phyloP scores from a whole-genome alignment of 495 filamentous ascomycete species.

The Podospora fimiseda region DNA sequence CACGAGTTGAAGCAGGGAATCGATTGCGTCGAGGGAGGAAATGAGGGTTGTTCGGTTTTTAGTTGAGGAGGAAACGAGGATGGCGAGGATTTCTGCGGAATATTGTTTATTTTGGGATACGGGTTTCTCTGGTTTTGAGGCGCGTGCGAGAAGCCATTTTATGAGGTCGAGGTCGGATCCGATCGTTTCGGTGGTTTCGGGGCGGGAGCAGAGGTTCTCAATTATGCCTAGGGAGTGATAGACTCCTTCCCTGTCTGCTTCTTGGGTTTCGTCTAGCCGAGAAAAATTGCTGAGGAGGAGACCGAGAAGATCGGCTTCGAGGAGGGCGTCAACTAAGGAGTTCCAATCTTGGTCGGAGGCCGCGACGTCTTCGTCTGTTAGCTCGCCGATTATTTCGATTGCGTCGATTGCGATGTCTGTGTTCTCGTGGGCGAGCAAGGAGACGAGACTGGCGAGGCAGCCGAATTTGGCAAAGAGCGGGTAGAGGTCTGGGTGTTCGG shows the following conservation, averaged over 20 bases:
- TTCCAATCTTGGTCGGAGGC: constrained; percentile 82
- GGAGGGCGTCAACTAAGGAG: constrained; percentile 68
- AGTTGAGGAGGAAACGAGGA: constrained; percentile 53
- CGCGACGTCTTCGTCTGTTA: constrained; percentile 90
- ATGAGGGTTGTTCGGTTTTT: constrained; percentile 66
- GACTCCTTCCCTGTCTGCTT: constrained; percentile 74
- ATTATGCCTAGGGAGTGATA: constrained; percentile 80
- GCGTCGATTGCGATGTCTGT: constrained; percentile 92
- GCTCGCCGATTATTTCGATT: constrained; percentile 83
- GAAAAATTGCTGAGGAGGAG: constrained; percentile 77
- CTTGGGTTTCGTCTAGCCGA: constrained; percentile 72
- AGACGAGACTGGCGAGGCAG: constrained; percentile 66
- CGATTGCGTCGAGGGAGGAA: constrained; percentile 64
- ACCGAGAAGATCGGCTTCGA: constrained; percentile 76
- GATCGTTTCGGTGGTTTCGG: constrained; percentile 59
- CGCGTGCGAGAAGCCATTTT: constrained; percentile 67
- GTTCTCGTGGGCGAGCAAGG: constrained; percentile 88
- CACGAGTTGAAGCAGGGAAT: constrained; percentile 74
- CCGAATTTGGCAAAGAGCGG: constrained; percentile 75
- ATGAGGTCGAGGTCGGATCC: constrained; percentile 60
- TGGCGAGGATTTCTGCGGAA: constrained; percentile 82
- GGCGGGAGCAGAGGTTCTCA: constrained; percentile 73
- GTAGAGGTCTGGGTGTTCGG: constrained; percentile 82
- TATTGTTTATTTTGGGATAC: constrained; percentile 91
- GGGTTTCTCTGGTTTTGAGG: constrained; percentile 26